Evolutionary conservation across 2,329 filamentous ascomycete species (phyloP).

Genomic region (Trichoderma atrobrunneum): DNA sequence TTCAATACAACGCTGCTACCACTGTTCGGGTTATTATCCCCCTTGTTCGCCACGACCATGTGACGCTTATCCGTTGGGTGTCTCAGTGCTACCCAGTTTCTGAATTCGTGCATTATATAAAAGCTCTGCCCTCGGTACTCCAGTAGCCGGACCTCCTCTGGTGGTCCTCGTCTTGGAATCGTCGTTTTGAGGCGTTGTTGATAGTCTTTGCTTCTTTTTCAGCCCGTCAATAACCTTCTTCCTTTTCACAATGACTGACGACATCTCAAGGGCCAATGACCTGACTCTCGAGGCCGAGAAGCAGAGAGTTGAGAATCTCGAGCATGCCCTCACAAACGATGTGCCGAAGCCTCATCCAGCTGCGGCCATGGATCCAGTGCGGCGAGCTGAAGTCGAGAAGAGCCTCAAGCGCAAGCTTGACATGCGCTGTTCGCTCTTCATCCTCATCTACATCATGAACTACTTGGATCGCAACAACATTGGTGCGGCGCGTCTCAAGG

Average conservation of each 20-base stretch:
- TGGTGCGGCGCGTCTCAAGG: slow-evolving; percentile 62
- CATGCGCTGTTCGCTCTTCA: slow-evolving; percentile 62
- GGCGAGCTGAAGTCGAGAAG: slow-evolving; percentile 58
- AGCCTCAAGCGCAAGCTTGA: slow-evolving; percentile 70
- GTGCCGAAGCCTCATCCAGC: neutral
- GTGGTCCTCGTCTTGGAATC: neutral
- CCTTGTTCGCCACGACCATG: slow-evolving; percentile 8
- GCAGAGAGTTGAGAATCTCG: slow-evolving; percentile 20
- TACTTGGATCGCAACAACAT: slow-evolving; percentile 70
- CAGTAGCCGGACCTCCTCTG: neutral
- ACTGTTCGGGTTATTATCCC: neutral
- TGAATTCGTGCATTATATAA: neutral
- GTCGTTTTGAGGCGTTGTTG: neutral
- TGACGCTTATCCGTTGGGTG: neutral
- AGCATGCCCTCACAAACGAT: slow-evolving; percentile 2
- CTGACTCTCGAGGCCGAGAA: slow-evolving; percentile 15
- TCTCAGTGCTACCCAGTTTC: neutral
- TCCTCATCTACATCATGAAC: slow-evolving; percentile 73
- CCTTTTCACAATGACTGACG: slow-evolving; percentile 21
- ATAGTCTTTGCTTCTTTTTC: neutral
- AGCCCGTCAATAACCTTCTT: neutral
- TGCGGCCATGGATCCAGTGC: slow-evolving; percentile 40
- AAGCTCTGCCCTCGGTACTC: neutral
- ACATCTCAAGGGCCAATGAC: slow-evolving; percentile 21
- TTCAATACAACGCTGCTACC: neutral